phyloP scores from a whole-genome alignment of 768 basidiomycete genomes.

The Psilocybe cubensis region DNA sequence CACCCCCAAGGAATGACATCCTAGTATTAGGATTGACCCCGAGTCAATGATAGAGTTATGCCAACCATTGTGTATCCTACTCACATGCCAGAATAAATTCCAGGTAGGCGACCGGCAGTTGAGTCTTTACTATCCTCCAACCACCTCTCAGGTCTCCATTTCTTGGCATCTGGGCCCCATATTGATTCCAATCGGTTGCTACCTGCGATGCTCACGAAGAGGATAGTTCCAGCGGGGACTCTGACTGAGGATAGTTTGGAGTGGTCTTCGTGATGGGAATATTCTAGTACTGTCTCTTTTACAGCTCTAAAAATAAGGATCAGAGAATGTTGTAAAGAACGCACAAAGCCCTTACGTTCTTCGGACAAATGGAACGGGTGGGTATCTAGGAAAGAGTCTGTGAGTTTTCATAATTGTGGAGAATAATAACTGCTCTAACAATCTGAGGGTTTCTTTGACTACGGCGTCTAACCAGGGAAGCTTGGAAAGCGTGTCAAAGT shows the following conservation, averaged over 20 bases:
- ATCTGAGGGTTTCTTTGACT: conserved; percentile 48
- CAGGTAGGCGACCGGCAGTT: conserved; percentile 35
- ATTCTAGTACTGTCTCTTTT: conserved; percentile 47
- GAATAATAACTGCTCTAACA: too few relatives aligned
- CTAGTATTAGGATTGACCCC: conserved; percentile 25
- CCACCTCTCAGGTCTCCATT: conserved; percentile 63
- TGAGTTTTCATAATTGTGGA: too few relatives aligned
- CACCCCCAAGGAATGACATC: conserved; percentile 61
- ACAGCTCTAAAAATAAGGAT: conserved; percentile 33
- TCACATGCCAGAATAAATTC: conserved; percentile 55
- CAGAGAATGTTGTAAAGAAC: background rate
- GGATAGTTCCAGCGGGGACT: conserved; percentile 49
- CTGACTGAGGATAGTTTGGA: conserved; percentile 33
- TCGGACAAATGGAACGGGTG: conserved; percentile 50
- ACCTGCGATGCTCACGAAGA: conserved; percentile 51
- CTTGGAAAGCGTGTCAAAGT: conserved; percentile 38
- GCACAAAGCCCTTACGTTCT: conserved; percentile 37
- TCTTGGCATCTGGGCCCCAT: conserved; percentile 51
- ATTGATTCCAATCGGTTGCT: conserved; percentile 51
- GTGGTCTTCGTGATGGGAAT: conserved; percentile 26
- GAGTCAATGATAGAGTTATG: conserved; percentile 1
- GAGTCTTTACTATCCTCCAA: background rate
- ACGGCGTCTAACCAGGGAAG: conserved; percentile 49
- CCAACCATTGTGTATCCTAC: conserved; percentile 21
- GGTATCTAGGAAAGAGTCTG: conserved; percentile 41